Conservation (phyloP, 2,329 filamentous ascomycete species). For the Fusarium napiforme region DNA sequence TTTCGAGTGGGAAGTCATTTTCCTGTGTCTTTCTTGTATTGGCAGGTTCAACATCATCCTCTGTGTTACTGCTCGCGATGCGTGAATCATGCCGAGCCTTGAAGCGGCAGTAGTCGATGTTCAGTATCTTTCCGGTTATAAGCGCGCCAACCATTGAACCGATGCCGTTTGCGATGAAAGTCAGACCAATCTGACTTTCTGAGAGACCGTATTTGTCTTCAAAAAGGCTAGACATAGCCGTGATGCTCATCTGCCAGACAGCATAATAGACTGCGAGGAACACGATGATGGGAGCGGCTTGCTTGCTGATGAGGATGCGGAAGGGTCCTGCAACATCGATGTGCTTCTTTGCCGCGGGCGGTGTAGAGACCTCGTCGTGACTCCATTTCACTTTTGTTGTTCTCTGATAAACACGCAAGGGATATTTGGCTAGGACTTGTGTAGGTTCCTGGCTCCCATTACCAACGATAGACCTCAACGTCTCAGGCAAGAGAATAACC, state of each 20-base stretch:
- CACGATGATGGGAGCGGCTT: constrained; percentile 56
- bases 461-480: constrained; percentile 20
- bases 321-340: constrained; percentile 59
- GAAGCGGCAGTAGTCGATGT: constrained; percentile 60
- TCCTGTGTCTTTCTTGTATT: background rate
- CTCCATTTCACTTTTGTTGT: too few species aligned
- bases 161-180: constrained; percentile 65
- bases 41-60: rapidly evolving
- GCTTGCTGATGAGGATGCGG: constrained; percentile 58
- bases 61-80: background rate
- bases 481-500: constrained; percentile 16
- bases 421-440: constrained; percentile 41
- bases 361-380: rapidly evolving
- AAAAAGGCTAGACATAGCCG: constrained; percentile 63
- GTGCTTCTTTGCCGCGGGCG: constrained; percentile 33
- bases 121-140: constrained; percentile 62
- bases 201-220: constrained; percentile 54
- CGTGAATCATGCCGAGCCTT: constrained; percentile 38
- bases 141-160: constrained; percentile 65
- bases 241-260: constrained; percentile 67
- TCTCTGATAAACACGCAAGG: constrained; percentile 49
- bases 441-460: constrained; percentile 56
- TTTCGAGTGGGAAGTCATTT: constrained; percentile 59
- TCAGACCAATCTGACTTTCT: constrained; percentile 59
- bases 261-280: constrained; percentile 63